These are phyloP conservation scores for Prunus padus DNA, from an alignment of 306 rosid species.

Conservation along the genomic window DNA sequence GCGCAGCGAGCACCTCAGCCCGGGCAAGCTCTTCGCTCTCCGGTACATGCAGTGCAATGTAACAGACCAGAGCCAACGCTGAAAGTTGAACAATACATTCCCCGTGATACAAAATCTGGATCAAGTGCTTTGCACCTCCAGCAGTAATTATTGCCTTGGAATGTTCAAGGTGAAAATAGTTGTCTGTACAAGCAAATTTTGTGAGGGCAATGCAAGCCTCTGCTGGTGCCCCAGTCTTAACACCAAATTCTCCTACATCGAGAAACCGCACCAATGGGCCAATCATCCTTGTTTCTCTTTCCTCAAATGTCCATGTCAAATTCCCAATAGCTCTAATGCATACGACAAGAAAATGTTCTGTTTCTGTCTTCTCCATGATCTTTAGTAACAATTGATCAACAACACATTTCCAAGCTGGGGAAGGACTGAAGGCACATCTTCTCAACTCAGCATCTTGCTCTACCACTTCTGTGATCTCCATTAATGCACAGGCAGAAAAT, in stretches of 20 bases:
- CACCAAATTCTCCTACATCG: constrained; percentile 65
- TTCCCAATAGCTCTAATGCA: too few relatives aligned
- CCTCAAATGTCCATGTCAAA: not conserved
- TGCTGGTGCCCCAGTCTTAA: constrained; percentile 6
- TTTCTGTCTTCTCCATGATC: too few relatives aligned
- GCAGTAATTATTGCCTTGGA: constrained; percentile 57
- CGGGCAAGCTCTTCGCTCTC: constrained; percentile 46
- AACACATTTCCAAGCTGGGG: too few relatives aligned
- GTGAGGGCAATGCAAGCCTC: constrained; percentile 64
- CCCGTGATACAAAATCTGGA: constrained; percentile 73
- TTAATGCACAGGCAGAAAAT: too few relatives aligned
- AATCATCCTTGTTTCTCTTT: constrained; percentile 68
- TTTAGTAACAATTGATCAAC: too few relatives aligned
- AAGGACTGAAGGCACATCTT: too few relatives aligned
- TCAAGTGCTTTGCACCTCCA: constrained; percentile 64
- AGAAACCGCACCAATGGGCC: constrained; percentile 65
- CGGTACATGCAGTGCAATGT: constrained; percentile 70
- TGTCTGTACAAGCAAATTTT: constrained; percentile 56
- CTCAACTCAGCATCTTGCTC: too few relatives aligned
- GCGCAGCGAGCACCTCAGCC: not conserved
- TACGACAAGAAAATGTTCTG: too few relatives aligned
- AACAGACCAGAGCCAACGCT: constrained; percentile 56
- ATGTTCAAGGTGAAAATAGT: constrained; percentile 68
- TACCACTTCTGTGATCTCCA: too few relatives aligned
- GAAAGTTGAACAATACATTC: constrained; percentile 17